Evolutionary conservation across 1,284 basidiomycete genomes (phyloP), one percentile per base, ranked within the genome.

Genomic region (Phellopilus nigrolimitatus): DNA sequence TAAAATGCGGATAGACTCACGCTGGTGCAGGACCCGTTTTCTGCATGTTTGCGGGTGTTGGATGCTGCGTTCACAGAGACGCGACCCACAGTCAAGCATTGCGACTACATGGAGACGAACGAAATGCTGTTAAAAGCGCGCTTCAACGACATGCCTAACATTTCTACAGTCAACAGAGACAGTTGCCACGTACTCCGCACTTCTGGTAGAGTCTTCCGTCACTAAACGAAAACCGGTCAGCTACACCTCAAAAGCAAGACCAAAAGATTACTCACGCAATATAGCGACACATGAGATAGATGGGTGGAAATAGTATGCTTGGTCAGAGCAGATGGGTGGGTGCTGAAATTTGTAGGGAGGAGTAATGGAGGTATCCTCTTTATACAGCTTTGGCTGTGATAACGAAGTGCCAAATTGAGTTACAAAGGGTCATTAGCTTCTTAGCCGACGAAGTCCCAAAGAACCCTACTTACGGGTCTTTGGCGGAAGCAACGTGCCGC

Each of bases 81-180:
- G 43, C 13, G 44, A 51, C 7, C 53, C 44, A 21, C 53, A 55
- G 28, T 55, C 53, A 13, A 55, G 25, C 44, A 55, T 39, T 4
- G 53, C 53, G 22, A 55, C 37, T 17, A 55, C 53, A 25, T 55
- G 48, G 8, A 55, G 53, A 12, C 53, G 48, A 19, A 55, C 53
- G 24, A 55, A 55, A 33, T 55, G 53, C 53, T 55, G 21, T 9
- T 6, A 39, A 33, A 12, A 21, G 3, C n/a, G 9, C 10, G n/a
- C 13, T 39, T 31, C 12, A 46, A 7, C 15, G 27, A 10, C 25
- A 21, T 17, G 22, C 4, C 21, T 27, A 13, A 31, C 27, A 33
- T 39, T 25, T n/a, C n/a, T n/a, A n/a, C n/a, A n/a, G n/a, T n/a
- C n/a, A n/a, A 17, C 3, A 33, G 33, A 49, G n/a, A 33, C 12